Evolutionary conservation across 345 rosid species (phyloP), one percentile per base, ranked within the genome.

Genomic region (Hibiscus mutabilis): DNA sequence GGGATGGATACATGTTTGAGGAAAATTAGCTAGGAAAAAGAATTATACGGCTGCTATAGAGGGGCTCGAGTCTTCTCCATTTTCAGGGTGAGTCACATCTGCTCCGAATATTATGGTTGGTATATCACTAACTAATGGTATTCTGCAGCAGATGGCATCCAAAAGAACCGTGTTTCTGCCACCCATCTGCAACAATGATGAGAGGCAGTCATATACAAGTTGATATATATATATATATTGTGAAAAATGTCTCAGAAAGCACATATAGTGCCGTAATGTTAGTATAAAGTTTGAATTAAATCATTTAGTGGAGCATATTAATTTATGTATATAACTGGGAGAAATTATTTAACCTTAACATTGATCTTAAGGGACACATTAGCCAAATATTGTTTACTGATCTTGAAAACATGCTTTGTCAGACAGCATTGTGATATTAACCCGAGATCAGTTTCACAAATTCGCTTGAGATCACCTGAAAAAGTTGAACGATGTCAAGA

Each of bases 31-130:
- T 47, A 47, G 52, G 55, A 49, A 15, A 49, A 16, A 16, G 55
- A 49, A 49, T 16, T 49, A 14, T 79, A 80, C 86, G 10, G 84
- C 84, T 27, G 86, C 86, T 13, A 83, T 80, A 0, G 86, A 83
- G 15, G 84, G 86, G 65, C 79, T 78, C 2, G 71, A 76, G 68
- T 83, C 86, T 66, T 83, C 86, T 57, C 86, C 84, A 9, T 77
- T 69, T 33, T 80, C 78, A 1, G 86, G 86, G 74, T 83, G 86
- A 18, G 86, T 83, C 53, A 83, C 86, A 78, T 83, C 86, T 44
- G 86, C 86, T 7, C 86, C 86, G 57, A 83, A 83, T 52, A 83
- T 83, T 60, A 83, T 80, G 3, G 86, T 83, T 14, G 86, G 82
- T 27, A 69, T 65, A 73, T 83, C 82, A 29, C 80, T 80, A 24